Conservation (phyloP, 495 filamentous ascomycete species). For the Halenospora varia region DNA sequence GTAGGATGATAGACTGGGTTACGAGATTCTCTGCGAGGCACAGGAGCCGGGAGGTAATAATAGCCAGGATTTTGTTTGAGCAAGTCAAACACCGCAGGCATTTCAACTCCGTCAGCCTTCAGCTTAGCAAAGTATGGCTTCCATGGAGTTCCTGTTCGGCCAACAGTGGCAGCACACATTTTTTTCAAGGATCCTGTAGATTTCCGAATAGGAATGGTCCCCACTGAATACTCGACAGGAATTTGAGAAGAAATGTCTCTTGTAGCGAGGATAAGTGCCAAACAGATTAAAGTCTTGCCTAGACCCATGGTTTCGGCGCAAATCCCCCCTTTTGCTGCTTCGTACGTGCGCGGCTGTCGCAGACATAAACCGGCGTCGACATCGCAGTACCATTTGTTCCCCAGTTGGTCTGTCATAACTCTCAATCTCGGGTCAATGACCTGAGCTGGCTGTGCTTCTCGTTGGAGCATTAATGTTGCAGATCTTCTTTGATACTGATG, state of each 20-base stretch:
- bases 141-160: constrained; percentile 66
- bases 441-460: constrained; percentile 61
- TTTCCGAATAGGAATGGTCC: constrained; percentile 35
- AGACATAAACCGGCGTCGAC: constrained; percentile 56
- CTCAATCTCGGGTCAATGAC: constrained; percentile 72
- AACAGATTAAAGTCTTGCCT: constrained; percentile 86
- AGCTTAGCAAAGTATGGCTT: constrained; percentile 48
- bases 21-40: constrained; percentile 40
- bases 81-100: constrained; percentile 49
- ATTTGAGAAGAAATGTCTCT: constrained; percentile 61
- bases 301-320: constrained; percentile 66
- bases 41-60: constrained; percentile 49
- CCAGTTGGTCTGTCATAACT: constrained; percentile 51
- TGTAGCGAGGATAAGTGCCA: constrained; percentile 80
- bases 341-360: constrained; percentile 63
- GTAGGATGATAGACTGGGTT: constrained; percentile 29
- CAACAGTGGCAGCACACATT: constrained; percentile 69
- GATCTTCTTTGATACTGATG: constrained; percentile 80
- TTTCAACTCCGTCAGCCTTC: constrained; percentile 31
- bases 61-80: constrained; percentile 48
- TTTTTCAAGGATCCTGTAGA: constrained; percentile 52
- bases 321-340: constrained; percentile 73
- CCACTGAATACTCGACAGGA: constrained; percentile 55
- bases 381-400: constrained; percentile 67
- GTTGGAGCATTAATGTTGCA: constrained; percentile 80